Percentiles rank a stretch among this genome's conserved stretches.
Evolutionary conservation across 2,329 filamentous ascomycete species (phyloP).

Genomic region (Erysiphe pulchra): DNA sequence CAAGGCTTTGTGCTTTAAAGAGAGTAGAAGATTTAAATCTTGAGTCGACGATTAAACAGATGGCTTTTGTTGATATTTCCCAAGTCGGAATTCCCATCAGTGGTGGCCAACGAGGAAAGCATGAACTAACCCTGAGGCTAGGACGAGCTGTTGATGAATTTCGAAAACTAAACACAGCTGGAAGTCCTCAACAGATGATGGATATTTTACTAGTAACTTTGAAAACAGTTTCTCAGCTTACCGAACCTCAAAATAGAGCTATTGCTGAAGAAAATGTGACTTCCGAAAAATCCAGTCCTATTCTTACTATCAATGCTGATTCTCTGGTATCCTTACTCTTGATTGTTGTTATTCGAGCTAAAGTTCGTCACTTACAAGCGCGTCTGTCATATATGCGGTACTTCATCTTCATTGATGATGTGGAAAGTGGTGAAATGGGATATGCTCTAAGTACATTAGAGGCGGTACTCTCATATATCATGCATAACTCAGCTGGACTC

Average conservation of each 20-base stretch:
- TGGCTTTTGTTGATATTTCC: slow-evolving; percentile 81
- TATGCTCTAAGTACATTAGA: slow-evolving; percentile 93
- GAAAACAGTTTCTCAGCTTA: slow-evolving; percentile 53
- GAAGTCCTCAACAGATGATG: slow-evolving; percentile 16
- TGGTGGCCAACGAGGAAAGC: slow-evolving; percentile 51
- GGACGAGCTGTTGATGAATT: slow-evolving; percentile 68
- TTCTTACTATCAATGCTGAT: slow-evolving; percentile 51
- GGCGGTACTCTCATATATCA: slow-evolving; percentile 71
- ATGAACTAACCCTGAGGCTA: slow-evolving; percentile 54
- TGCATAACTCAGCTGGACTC: slow-evolving; percentile 55
- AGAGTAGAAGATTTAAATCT: slow-evolving; percentile 65
- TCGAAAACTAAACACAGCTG: slow-evolving; percentile 55
- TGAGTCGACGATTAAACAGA: slow-evolving; percentile 72
- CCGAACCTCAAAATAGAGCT: slow-evolving; percentile 20
- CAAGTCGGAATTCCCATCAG: slow-evolving; percentile 78
- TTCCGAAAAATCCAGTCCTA: slow-evolving; percentile 17
- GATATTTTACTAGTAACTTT: slow-evolving; percentile 21
- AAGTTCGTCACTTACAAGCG: slow-evolving; percentile 68
- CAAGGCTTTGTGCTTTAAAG: slow-evolving; percentile 52
- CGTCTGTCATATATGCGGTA: slow-evolving; percentile 85
- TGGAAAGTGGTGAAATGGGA: slow-evolving; percentile 85
- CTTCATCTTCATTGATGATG: slow-evolving; percentile 94
- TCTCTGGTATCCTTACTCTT: slow-evolving; percentile 76
- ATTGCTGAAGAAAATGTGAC: slow-evolving; percentile 11
- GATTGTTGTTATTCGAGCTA: slow-evolving; percentile 76